These are phyloP conservation scores for Thalassiosira mediterranea DNA, from an alignment of 352 stramenopile genomes.

Conservation along the genomic window DNA sequence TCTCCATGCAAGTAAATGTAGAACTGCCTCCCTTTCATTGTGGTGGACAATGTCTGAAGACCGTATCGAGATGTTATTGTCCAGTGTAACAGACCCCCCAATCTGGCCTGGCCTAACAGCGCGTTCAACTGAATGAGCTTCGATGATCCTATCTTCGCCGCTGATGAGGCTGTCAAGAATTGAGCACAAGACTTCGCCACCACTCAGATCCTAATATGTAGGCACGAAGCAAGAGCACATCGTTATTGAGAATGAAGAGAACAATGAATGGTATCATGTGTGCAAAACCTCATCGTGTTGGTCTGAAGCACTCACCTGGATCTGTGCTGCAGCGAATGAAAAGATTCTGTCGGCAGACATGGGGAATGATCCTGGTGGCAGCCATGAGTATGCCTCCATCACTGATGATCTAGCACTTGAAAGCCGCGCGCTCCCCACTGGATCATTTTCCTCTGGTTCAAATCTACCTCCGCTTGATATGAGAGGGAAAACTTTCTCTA, in stretches of 20 bases:
- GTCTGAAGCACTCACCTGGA: slow-evolving; percentile 70
- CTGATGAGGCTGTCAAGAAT: slow-evolving; percentile 74
- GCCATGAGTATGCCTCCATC: slow-evolving; percentile 83
- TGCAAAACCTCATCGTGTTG: too few relatives aligned
- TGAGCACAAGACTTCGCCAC: slow-evolving; percentile 70
- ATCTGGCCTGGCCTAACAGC: slow-evolving; percentile 64
- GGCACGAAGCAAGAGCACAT: too few relatives aligned
- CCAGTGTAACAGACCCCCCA: slow-evolving; percentile 61
- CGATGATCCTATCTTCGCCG: slow-evolving; percentile 78
- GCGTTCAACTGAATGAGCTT: slow-evolving; percentile 65
- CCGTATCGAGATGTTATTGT: slow-evolving; percentile 70
- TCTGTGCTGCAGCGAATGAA: slow-evolving; percentile 75
- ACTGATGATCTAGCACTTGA: slow-evolving; percentile 79
- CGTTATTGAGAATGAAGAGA: too few relatives aligned
- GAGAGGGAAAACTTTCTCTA: slow-evolving; percentile 79
- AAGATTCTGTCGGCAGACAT: slow-evolving; percentile 83
- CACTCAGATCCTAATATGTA: slow-evolving; percentile 43
- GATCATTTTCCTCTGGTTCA: slow-evolving; percentile 49
- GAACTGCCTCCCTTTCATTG: slow-evolving; percentile 73
- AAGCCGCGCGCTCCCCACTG: slow-evolving; percentile 52
- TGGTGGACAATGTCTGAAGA: slow-evolving; percentile 65
- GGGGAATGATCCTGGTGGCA: slow-evolving; percentile 83
- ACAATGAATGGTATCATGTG: too few relatives aligned
- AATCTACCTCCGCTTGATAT: slow-evolving; percentile 71
- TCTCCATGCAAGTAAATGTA: slow-evolving; percentile 63